Evolutionary conservation across 345 rosid species (phyloP).

Genomic region (Brassica nigra): DNA sequence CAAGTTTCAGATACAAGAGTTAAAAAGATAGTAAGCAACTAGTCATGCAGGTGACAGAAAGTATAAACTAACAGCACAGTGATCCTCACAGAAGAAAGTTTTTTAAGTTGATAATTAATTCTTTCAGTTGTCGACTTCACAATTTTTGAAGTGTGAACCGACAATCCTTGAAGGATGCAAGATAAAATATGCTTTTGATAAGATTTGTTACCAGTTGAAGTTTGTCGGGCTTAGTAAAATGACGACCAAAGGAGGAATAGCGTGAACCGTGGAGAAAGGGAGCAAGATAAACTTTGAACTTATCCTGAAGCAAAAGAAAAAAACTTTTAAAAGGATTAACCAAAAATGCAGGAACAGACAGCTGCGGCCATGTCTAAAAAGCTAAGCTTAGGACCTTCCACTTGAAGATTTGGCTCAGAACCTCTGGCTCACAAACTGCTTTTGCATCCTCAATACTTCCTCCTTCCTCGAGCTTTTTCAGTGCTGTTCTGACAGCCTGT

Average conservation of each 20-base stretch:
- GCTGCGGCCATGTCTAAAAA: conserved; percentile 12
- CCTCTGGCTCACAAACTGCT: conserved; percentile 82
- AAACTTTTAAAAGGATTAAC: conserved; percentile 3
- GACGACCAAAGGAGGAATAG: conserved; percentile 93
- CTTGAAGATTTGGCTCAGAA: conserved; percentile 64
- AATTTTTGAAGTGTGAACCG: neutral
- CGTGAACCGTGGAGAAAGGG: conserved; percentile 83
- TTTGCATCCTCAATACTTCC: conserved; percentile 76
- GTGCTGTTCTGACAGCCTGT: conserved; percentile 84
- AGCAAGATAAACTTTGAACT: conserved; percentile 78
- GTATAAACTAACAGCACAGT: conserved; percentile 11
- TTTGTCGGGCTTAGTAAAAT: conserved; percentile 83
- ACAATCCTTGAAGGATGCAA: conserved; percentile 14
- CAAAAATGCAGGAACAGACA: conserved; percentile 2
- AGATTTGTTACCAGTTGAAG: conserved; percentile 65
- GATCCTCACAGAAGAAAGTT: conserved; percentile 25
- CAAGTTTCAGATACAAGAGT: conserved; percentile 14
- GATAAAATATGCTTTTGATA: conserved; percentile 11
- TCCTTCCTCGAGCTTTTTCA: conserved; percentile 66
- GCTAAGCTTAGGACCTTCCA: conserved; percentile 72
- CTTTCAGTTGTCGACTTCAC: conserved; percentile 3
- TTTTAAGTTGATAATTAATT: neutral
- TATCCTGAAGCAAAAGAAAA: conserved; percentile 57
- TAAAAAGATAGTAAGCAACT: neutral
- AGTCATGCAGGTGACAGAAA: conserved; percentile 21